Percentiles rank a stretch among this genome's conserved stretches.
Conservation (phyloP, 225 moss, liverwort and hornwort species). For the Marchantia paleacea region DNA sequence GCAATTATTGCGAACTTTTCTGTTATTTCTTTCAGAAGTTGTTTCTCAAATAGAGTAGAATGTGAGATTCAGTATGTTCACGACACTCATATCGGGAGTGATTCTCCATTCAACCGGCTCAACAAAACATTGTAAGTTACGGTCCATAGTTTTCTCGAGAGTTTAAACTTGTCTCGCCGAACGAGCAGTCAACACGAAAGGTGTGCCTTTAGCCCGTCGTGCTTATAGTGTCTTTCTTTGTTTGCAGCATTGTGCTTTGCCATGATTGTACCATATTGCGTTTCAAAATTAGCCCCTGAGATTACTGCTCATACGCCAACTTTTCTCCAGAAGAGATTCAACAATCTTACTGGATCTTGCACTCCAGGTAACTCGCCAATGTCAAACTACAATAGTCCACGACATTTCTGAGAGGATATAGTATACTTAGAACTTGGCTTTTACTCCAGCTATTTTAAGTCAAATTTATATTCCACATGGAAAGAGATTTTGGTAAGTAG, state of each 20-base stretch:
- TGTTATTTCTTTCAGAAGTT: neutral
- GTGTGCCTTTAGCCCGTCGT: neutral
- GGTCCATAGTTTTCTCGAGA: neutral
- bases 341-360: neutral
- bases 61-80: neutral
- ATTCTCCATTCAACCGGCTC: neutral
- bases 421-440: neutral
- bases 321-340: constrained; percentile 39
- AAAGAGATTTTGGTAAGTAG: neutral
- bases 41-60: neutral
- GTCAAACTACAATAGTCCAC: constrained; percentile 30
- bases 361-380: constrained; percentile 33
- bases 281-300: constrained; percentile 63
- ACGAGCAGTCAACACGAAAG: neutral
- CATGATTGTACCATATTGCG: constrained; percentile 61
- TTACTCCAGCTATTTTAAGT: neutral
- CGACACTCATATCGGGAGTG: neutral
- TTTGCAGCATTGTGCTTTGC: constrained; percentile 62
- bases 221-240: neutral
- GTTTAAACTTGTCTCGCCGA: neutral
- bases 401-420: neutral
- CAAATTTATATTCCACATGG: neutral
- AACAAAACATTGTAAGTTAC: neutral
- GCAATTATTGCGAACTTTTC: neutral
- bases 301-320: constrained; percentile 46